Percentiles rank a stretch among this genome's conserved stretches.
Evolutionary conservation across 805 yeast genomes (phyloP).

Genomic region (Lipomyces lipofer): DNA sequence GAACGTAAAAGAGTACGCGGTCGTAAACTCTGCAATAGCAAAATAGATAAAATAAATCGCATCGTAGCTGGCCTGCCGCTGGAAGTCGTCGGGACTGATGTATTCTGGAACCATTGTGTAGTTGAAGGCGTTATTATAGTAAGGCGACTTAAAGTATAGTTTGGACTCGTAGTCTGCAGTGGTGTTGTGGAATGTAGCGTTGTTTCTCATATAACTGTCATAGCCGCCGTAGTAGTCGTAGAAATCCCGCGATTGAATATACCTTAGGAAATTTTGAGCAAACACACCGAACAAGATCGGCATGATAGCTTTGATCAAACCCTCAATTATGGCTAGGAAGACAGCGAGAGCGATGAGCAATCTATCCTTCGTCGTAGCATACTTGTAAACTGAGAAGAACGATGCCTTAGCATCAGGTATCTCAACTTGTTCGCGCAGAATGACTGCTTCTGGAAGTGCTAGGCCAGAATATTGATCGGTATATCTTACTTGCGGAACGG

Average conservation of each 20-base stretch:
- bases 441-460: conserved; percentile 37
- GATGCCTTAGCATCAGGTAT: conserved; percentile 26
- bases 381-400: conserved; percentile 40
- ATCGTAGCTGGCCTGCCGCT: conserved; percentile 39
- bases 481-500: conserved; percentile 6
- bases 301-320: conserved; percentile 36
- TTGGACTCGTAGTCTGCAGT: conserved; percentile 4
- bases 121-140: conserved; percentile 16
- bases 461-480: conserved; percentile 32
- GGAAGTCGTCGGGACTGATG: conserved; percentile 36
- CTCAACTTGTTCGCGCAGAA: conserved; percentile 41
- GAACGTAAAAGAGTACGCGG: conserved; percentile 39
- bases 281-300: conserved; percentile 45
- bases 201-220: conserved; percentile 14
- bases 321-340: conserved; percentile 23
- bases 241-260: conserved; percentile 31
- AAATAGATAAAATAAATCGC: conserved; percentile 45
- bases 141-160: conserved; percentile 14
- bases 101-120: conserved; percentile 27
- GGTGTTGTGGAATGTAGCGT: conserved; percentile 6
- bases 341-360: conserved; percentile 14
- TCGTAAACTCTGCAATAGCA: conserved; percentile 40
- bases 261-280: conserved; percentile 41
- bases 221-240: conserved; percentile 28
- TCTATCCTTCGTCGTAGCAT: conserved; percentile 33